Evolutionary conservation across 129 eudicot species (phyloP), one percentile per base, ranked within the genome.

Genomic region (Kitagawia praeruptora): DNA sequence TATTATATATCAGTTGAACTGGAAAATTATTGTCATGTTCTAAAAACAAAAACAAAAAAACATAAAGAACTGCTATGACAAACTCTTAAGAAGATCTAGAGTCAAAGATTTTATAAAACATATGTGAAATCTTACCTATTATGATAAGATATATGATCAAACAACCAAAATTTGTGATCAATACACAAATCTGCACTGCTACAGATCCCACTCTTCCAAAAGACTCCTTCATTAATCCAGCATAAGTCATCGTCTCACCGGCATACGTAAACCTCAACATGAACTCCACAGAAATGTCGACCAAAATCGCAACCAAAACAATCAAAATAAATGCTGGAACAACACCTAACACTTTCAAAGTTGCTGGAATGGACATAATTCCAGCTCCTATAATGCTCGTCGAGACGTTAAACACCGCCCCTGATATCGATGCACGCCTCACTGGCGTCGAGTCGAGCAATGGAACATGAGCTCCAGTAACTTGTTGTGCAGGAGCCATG

Each of bases 341-440:
- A 0, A 95, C 92, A 2, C 99, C 99, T 7, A 95, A 40, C 2
- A 95, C 99, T 82, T 92, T 92, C 1, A 95, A 86, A 39, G 98
- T 95, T 16, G 98, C 98, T 27, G 98, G 98, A 25, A 95, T 89
- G 27, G 99, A 95, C 97, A 95, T 95, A 38, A 95, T 92, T 77
- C 99, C 99, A 4, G 99, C 99, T 12, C 99, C 99, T 7, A 95
- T 92, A 56, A 92, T 95, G 88, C 92, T 92, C 25, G 99, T 95
- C 4, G 99, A 85, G 39, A 95, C 93, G 64, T 95, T 95, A 84
- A 95, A 95, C 53, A 95, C 97, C 8, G 99, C 97, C 37, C 97
- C 91, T 10, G 91, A 76, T 1, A 90, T 81, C 58, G 97, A 90
- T 31, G 96, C 87, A 19, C 76, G 87, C 18, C 81, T 85, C 83